Conservation (phyloP, 495 filamentous ascomycete genomes). For the Talaromyces stipitatus region DNA sequence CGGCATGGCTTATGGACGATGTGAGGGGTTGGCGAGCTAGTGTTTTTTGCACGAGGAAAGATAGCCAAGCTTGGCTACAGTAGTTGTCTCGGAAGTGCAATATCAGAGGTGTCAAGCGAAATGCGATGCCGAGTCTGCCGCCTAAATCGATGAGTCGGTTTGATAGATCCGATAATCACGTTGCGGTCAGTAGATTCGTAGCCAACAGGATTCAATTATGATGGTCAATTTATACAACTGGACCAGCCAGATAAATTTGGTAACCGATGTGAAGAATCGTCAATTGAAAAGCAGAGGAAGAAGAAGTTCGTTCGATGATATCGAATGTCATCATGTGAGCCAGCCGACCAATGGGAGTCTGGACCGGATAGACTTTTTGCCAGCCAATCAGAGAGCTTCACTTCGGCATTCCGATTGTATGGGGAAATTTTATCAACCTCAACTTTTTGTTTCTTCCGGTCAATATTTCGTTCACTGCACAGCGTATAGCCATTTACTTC, state of each 20-base stretch:
- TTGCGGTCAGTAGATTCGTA: neutral
- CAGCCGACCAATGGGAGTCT: neutral
- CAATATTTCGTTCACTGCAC: neutral
- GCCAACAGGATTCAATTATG: neutral
- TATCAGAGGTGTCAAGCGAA: neutral
- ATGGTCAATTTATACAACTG: too few relatives aligned
- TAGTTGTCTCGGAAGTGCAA: neutral
- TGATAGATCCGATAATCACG: neutral
- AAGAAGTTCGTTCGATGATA: neutral
- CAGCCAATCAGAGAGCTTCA: neutral
- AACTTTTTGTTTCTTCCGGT: neutral
- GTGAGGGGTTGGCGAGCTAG: neutral
- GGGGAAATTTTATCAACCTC: neutral
- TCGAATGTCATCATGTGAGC: neutral
- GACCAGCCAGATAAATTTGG: neutral
- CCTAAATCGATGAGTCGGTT: neutral
- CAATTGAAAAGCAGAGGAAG: neutral
- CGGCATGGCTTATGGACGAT: slow-evolving; percentile 22
- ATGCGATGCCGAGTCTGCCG: neutral
- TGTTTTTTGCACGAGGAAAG: neutral
- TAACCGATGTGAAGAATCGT: neutral
- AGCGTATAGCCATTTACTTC: neutral
- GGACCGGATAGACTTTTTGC: neutral
- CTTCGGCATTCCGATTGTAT: neutral
- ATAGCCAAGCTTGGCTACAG: neutral